phyloP scores from a whole-genome alignment of 176 grass and related monocot species.

The Hsuehochloa calcarea region DNA sequence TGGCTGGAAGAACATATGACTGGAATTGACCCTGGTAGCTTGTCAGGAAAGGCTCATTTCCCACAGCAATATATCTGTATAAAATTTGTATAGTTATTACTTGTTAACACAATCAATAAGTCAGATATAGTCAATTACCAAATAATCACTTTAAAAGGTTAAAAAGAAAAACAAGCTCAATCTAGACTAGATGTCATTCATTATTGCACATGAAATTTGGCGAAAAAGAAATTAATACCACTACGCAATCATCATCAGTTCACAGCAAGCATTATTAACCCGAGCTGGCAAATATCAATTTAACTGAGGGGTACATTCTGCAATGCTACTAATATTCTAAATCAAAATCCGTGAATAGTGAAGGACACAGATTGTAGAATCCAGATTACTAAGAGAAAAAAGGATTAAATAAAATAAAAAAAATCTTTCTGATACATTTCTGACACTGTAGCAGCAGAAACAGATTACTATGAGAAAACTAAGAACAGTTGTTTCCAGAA shows the following conservation, averaged over 20 bases:
- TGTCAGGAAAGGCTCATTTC: conserved; percentile 93
- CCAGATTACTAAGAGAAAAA: not conserved
- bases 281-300: not conserved
- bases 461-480: not conserved
- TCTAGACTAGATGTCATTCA: not conserved
- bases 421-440: not conserved
- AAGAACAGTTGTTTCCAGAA: not conserved
- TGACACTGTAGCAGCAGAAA: not conserved
- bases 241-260: not conserved
- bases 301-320: not conserved
- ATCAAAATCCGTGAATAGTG: not conserved
- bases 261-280: not conserved
- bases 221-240: not conserved
- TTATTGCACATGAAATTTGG: not conserved
- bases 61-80: conserved; percentile 86
- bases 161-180: not conserved
- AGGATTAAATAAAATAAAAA: no score
- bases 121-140: not conserved
- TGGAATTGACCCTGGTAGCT: conserved; percentile 86
- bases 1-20: conserved; percentile 62
- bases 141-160: not conserved
- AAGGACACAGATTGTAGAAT: not conserved
- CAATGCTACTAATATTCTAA: not conserved
- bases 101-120: not conserved
- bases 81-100: not conserved